Conservation (phyloP, 768 basidiomycete species). For the Lactarius akahatsu region DNA sequence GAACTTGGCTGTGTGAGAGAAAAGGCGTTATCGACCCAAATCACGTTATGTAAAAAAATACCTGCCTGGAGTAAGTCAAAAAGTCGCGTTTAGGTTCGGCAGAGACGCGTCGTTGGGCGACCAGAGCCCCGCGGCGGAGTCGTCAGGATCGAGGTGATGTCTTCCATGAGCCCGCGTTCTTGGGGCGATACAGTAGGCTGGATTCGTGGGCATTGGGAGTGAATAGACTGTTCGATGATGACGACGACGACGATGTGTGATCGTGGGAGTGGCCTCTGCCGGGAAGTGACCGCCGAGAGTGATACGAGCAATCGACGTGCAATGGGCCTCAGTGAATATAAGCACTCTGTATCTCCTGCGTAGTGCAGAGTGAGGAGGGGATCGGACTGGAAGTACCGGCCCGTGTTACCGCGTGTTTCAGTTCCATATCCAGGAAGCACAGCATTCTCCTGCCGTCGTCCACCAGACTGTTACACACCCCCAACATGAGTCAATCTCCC, state of each 20-base stretch:
- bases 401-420: no score
- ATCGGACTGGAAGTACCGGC: no score
- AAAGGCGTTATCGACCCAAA: neutral
- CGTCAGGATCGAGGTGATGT: no score
- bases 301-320: no score
- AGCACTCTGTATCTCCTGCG: no score
- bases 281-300: no score
- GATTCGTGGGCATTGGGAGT: no score
- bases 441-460: no score
- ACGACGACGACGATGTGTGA: neutral
- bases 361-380: no score
- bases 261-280: neutral
- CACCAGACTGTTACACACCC: neutral
- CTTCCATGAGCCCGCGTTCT: constrained; percentile 13
- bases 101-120: no score
- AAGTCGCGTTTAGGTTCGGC: neutral
- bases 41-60: neutral
- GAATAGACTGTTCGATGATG: neutral
- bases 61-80: neutral
- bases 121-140: neutral
- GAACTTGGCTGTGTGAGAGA: neutral
- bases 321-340: no score
- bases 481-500: neutral
- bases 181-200: constrained; percentile 13
- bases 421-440: no score